These are phyloP conservation scores for Globisporangium paddicum DNA, from an alignment of 352 stramenopile species.

Conservation along the genomic window DNA sequence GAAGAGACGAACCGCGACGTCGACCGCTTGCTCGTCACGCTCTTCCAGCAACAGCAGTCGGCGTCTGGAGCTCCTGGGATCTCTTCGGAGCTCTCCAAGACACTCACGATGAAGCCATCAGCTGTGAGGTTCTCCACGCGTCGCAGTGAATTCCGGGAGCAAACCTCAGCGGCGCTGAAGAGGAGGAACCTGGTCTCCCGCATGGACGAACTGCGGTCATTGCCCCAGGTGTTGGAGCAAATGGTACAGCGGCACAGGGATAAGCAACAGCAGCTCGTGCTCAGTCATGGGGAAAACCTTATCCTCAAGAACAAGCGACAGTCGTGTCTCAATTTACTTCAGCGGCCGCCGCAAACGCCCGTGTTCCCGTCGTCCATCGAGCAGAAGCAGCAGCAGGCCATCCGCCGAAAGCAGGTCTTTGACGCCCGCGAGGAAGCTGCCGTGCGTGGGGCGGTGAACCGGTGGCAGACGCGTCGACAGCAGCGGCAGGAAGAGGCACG, in stretches of 20 bases:
- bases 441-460: constrained; percentile 31
- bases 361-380: constrained; percentile 53
- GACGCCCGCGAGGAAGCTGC: constrained; percentile 37
- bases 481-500: constrained; percentile 27
- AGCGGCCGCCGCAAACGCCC: constrained; percentile 45
- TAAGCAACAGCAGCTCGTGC: constrained; percentile 35
- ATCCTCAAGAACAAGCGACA: constrained; percentile 46
- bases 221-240: constrained; percentile 47
- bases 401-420: constrained; percentile 47
- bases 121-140: constrained; percentile 28
- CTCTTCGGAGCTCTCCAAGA: background rate
- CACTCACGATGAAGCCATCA: constrained; percentile 8
- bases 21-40: constrained; percentile 32
- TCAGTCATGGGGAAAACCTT: constrained; percentile 42
- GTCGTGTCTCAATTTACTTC: constrained; percentile 26
- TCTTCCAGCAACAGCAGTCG: constrained; percentile 26
- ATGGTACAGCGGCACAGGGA: constrained; percentile 29
- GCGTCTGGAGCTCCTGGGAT: background rate
- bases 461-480: constrained; percentile 45
- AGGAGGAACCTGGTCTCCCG: constrained; percentile 45
- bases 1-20: constrained; percentile 41
- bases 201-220: constrained; percentile 47
- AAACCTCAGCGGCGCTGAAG: constrained; percentile 46
- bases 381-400: constrained; percentile 37
- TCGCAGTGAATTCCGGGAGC: constrained; percentile 41